Evolutionary conservation across 345 rosid species (phyloP).

Genomic region (Moricandia arvensis): DNA sequence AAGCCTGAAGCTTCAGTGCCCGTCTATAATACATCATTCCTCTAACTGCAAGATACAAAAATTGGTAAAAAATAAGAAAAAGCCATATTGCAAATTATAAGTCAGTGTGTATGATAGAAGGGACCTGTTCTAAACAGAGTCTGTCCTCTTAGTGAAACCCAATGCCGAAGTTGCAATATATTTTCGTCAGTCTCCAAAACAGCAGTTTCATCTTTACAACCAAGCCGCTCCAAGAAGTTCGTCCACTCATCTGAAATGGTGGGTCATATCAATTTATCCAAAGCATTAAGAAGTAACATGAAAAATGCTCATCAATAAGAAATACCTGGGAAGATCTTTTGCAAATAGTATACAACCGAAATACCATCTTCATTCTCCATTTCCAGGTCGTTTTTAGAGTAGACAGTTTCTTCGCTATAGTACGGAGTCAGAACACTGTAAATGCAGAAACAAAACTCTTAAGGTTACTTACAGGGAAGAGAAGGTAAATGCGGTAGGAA

Average conservation of each 20-base stretch:
- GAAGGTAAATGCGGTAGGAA: not conserved
- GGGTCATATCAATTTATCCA: slow-evolving; percentile 1
- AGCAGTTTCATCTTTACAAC: slow-evolving; percentile 64
- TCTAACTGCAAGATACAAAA: too few species aligned
- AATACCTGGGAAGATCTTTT: slow-evolving; percentile 85
- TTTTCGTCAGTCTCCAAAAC: slow-evolving; percentile 90
- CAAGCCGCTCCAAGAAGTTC: slow-evolving; percentile 44
- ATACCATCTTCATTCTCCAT: slow-evolving; percentile 97
- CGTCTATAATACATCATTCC: too few species aligned
- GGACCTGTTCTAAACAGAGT: slow-evolving; percentile 89
- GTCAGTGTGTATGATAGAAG: slow-evolving; percentile 10
- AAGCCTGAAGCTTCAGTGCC: too few species aligned
- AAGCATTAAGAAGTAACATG: slow-evolving; percentile 8
- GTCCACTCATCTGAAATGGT: slow-evolving; percentile 82
- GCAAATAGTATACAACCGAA: slow-evolving; percentile 88
- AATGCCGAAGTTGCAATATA: slow-evolving; percentile 87
- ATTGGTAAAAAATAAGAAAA: too few species aligned
- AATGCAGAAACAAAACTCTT: slow-evolving; percentile 9
- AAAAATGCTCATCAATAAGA: slow-evolving; percentile 7
- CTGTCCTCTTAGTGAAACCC: slow-evolving; percentile 96
- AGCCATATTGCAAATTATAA: not conserved
- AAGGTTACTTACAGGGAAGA: slow-evolving; percentile 8
- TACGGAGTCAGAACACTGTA: slow-evolving; percentile 93
- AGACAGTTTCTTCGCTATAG: slow-evolving; percentile 94
- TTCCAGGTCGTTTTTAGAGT: slow-evolving; percentile 76